A percentile compares a stretch with the other conserved stretches of the same genome.
Evolutionary conservation across 1,284 basidiomycete species (phyloP).

Genomic region (Sporisorium iseilematis-ciliati): DNA sequence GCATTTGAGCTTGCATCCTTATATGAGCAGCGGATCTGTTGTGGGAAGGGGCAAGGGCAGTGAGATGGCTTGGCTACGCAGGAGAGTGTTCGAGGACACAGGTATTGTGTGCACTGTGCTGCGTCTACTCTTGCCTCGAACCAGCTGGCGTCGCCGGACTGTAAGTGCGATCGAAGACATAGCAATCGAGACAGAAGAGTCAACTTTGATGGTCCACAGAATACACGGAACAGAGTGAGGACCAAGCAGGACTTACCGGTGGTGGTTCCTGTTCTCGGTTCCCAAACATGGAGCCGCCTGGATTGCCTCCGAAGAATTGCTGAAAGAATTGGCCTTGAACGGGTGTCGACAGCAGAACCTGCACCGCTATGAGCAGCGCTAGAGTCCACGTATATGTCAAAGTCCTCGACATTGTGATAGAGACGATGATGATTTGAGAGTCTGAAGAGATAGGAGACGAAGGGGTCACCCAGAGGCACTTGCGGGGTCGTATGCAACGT

Average conservation of each 20-base stretch:
- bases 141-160: conserved; percentile 60
- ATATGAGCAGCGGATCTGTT: conserved; percentile 58
- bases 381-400: background rate
- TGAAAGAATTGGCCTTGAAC: conserved; percentile 58
- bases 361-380: conserved; percentile 17
- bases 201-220: background rate
- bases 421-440: background rate
- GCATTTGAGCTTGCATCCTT: conserved; percentile 40
- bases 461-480: background rate
- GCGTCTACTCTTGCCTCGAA: conserved; percentile 61
- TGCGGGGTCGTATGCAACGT: conserved; percentile 1
- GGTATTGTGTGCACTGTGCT: conserved; percentile 56
- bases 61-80: conserved; percentile 62
- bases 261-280: conserved; percentile 57
- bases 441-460: background rate
- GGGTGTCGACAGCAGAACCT: conserved; percentile 17
- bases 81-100: conserved; percentile 63
- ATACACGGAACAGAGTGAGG: background rate
- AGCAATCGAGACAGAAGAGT: background rate
- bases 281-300: conserved; percentile 33
- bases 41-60: conserved; percentile 64
- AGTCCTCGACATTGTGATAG: conserved; percentile 7
- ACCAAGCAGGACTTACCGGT: conserved; percentile 42
- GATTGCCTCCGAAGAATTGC: conserved; percentile 56
- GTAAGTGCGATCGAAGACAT: background rate